Conservation (phyloP, 768 basidiomycete genomes). For the Leccinum disarticulatum region DNA sequence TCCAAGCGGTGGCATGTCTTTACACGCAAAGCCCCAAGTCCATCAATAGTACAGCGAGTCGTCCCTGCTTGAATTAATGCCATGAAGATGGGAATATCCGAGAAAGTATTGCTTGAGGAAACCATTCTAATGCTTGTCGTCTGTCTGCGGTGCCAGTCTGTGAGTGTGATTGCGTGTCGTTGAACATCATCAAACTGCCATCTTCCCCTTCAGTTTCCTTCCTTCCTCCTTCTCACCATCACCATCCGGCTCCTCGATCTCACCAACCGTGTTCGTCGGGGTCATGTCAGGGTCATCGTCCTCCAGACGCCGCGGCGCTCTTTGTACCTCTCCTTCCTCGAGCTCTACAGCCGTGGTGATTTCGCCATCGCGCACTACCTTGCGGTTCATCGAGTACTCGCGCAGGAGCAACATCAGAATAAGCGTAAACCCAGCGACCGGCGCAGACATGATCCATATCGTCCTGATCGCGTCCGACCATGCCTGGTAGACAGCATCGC, state of each 20-base stretch:
- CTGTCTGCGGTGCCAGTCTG: background rate
- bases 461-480: constrained; percentile 62
- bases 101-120: background rate
- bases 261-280: background rate
- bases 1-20: too few relatives aligned
- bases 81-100: background rate
- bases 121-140: background rate
- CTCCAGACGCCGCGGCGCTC: too few relatives aligned
- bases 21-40: too few relatives aligned
- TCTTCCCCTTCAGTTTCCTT: background rate
- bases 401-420: constrained; percentile 54
- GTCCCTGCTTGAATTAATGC: background rate
- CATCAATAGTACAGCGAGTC: background rate
- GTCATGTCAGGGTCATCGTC: background rate
- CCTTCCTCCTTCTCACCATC: background rate
- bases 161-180: background rate
- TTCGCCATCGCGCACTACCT: constrained; percentile 41
- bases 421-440: constrained; percentile 53
- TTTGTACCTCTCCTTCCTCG: constrained; percentile 25
- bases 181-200: background rate
- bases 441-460: constrained; percentile 67
- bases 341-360: constrained; percentile 27
- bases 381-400: constrained; percentile 58
- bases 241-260: background rate
- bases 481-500: constrained; percentile 54